These are phyloP conservation scores for Colletotrichum tropicale DNA, from an alignment of 2,329 filamentous ascomycete species.

Conservation along the genomic window DNA sequence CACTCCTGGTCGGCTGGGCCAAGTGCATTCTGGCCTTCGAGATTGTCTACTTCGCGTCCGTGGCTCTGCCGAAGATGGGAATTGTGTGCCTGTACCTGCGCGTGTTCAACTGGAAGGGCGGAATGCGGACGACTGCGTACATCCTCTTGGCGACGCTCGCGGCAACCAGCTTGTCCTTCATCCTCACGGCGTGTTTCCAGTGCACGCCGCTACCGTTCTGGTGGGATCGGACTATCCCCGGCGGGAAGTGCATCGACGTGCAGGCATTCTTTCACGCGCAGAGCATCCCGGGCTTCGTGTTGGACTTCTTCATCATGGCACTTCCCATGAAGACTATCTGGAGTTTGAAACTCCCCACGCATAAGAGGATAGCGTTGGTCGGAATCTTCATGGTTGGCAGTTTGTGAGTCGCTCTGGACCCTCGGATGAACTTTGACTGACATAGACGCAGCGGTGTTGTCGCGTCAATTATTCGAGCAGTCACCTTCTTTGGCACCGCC, in stretches of 20 bases:
- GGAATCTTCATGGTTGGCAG: conserved; percentile 29
- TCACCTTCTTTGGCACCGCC: conserved; percentile 7
- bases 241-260: conserved; percentile 36
- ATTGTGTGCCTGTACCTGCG: conserved; percentile 34
- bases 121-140: conserved; percentile 22
- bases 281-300: conserved; percentile 23
- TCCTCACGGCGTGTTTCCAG: conserved; percentile 33
- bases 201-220: conserved; percentile 39
- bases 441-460: neutral
- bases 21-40: conserved; percentile 30
- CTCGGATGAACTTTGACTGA: neutral
- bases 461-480: conserved; percentile 11
- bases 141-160: conserved; percentile 23
- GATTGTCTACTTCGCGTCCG: conserved; percentile 30
- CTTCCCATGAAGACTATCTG: conserved; percentile 30
- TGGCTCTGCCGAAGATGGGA: conserved; percentile 30
- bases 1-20: conserved; percentile 23
- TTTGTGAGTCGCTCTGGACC: conserved; percentile 21
- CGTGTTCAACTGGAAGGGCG: conserved; percentile 29
- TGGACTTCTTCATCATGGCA: conserved; percentile 29
- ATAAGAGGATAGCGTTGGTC: conserved; percentile 28
- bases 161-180: conserved; percentile 25
- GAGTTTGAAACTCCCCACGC: conserved; percentile 26
- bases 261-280: conserved; percentile 30
- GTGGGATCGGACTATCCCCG: conserved; percentile 30